phyloP scores from a whole-genome alignment of 1,284 basidiomycete species.

The Trametes polyzona region DNA sequence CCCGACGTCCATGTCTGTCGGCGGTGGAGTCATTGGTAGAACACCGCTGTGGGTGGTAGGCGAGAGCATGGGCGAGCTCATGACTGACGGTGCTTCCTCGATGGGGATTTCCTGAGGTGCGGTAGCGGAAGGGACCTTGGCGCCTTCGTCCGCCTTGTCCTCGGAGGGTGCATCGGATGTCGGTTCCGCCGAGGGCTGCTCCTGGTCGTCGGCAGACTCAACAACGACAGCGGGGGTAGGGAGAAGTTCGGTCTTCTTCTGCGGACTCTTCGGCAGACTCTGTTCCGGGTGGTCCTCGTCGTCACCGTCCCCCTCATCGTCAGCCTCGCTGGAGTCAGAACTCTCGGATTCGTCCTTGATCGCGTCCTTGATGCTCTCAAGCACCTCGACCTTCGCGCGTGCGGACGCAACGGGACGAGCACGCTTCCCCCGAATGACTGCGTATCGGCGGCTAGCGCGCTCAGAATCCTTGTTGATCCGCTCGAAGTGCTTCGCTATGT shows the following conservation, averaged over 20 bases:
- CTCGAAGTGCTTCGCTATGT: constrained; percentile 79
- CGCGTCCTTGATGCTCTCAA: constrained; percentile 91
- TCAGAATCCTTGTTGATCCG: constrained; percentile 71
- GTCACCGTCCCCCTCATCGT: constrained; percentile 80
- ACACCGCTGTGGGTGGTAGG: constrained; percentile 37
- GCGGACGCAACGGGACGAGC: constrained; percentile 94
- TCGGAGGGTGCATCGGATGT: neutral
- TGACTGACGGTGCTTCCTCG: constrained; percentile 52
- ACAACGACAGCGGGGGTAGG: constrained; percentile 30
- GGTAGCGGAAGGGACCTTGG: neutral
- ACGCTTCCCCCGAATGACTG: constrained; percentile 83
- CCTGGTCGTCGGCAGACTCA: constrained; percentile 20
- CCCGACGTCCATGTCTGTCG: constrained; percentile 57
- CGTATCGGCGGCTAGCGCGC: constrained; percentile 68
- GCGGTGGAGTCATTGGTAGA: constrained; percentile 53
- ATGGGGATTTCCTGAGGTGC: constrained; percentile 8
- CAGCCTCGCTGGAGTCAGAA: constrained; percentile 84
- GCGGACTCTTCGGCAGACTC: constrained; percentile 7
- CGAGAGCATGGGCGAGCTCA: constrained; percentile 45
- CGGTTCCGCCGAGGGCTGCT: neutral
- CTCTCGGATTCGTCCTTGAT: constrained; percentile 86
- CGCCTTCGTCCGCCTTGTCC: neutral
- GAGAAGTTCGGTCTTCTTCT: constrained; percentile 9
- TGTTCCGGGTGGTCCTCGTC: constrained; percentile 51
- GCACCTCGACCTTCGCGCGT: constrained; percentile 87